Base-by-base conservation (phyloP, 225 moss, liverwort and hornwort genomes). In the Takakia lepidozioides region DNA sequence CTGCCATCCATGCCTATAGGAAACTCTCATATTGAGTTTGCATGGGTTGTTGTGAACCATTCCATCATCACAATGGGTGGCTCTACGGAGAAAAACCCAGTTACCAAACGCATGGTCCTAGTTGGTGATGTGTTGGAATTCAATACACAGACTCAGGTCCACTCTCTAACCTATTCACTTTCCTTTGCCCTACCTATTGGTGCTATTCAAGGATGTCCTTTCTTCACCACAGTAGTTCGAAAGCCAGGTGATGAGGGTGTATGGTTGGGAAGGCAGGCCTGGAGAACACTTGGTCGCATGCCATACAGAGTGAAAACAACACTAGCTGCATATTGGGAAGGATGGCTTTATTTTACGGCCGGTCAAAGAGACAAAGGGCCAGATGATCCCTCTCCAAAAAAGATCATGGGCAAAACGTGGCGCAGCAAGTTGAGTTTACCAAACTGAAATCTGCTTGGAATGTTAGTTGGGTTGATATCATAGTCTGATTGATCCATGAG, bases 101-200 rank as follows among this genome's bases (percentile, higher is more conserved):
- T 59, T 57, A 80, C 71, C 24, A 75, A 75, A 40, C 75, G 68
- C 58, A 72, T 80, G 80, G 71, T 62, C 52, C 71, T 75, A 2
- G 57, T 75, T 11, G 71, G 48, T 7, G 71, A 75, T 37, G 38
- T 80, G 49, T 62, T 68, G 19, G 61, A 58, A 27, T 75, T 61
- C 48, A 46, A 75, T 48, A 75, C 62, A 17, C 38, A 59, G 26
- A 51, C 51, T 1, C 46, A 59, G 46, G 74, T 57, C n/a, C n/a
- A n/a, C n/a, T n/a, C n/a, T n/a, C n/a, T n/a, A n/a, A n/a, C n/a
- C n/a, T n/a, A n/a, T n/a, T n/a, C n/a, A n/a, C n/a, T n/a, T n/a
- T n/a, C n/a, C n/a, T n/a, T n/a, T n/a, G n/a, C n/a, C n/a, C n/a
- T n/a, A n/a, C n/a, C n/a, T n/a, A n/a, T n/a, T n/a, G n/a, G n/a